Percentiles rank a stretch among this genome's conserved stretches.
These are phyloP conservation scores for Quercus engelmannii DNA, from an alignment of 306 rosid species.

Conservation along the genomic window DNA sequence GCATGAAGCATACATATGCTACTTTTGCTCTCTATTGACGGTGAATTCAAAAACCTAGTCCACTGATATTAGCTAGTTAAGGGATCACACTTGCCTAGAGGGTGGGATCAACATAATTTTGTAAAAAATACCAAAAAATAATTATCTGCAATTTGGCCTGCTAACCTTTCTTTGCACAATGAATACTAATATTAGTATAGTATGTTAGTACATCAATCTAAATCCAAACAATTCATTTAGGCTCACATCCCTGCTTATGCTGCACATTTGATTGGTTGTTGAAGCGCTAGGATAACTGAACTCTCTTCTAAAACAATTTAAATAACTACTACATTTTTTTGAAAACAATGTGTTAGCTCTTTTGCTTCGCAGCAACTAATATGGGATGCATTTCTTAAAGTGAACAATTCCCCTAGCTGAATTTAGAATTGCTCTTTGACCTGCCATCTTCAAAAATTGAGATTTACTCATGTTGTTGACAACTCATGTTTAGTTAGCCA, in stretches of 20 bases:
- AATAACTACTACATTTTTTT: not conserved
- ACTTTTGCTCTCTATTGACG: not conserved
- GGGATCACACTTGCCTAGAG: not conserved
- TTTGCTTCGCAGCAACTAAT: not conserved
- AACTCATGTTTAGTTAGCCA: not conserved
- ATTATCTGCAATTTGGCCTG: not conserved
- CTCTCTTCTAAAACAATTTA: not conserved
- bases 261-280: not conserved
- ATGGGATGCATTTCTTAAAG: not conserved
- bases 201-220: not conserved
- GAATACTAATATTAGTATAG: not conserved
- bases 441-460: not conserved
- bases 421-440: not conserved
- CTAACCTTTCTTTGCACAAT: not conserved
- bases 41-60: not conserved
- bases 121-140: no score
- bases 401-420: not conserved
- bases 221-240: not conserved
- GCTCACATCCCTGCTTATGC: not conserved
- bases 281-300: not conserved
- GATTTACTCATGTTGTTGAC: not conserved
- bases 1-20: not conserved
- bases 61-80: not conserved
- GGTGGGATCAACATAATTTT: not conserved
- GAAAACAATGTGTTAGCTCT: not conserved